A percentile compares a stretch with the other conserved stretches of the same genome.
Evolutionary conservation across 176 grass and related monocot species (phyloP).

Genomic region (Triticum turgidum): DNA sequence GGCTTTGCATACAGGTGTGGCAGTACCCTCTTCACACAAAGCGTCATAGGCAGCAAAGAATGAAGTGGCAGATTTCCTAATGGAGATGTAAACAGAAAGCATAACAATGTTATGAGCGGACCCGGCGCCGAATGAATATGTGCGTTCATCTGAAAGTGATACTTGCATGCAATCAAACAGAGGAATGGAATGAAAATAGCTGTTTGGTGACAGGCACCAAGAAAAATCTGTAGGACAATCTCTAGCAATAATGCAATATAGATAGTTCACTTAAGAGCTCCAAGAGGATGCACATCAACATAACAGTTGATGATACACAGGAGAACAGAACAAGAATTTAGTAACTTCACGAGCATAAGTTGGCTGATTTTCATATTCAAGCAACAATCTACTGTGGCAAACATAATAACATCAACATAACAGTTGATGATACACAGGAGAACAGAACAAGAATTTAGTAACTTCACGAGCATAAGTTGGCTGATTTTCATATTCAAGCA

Average conservation of each 20-base stretch:
- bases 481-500: neutral
- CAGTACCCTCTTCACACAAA: constrained; percentile 94
- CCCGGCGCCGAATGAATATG: neutral
- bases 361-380: neutral
- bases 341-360: neutral
- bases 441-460: neutral
- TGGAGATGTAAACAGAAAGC: constrained; percentile 27
- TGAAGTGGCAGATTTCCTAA: constrained; percentile 86
- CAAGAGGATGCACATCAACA: neutral
- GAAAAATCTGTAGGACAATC: neutral
- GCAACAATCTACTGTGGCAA: constrained; percentile 1
- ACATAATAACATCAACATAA: constrained; percentile 8
- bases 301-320: neutral
- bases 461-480: neutral
- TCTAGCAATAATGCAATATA: neutral
- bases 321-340: neutral
- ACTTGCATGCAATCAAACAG: neutral
- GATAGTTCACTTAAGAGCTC: neutral
- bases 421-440: neutral
- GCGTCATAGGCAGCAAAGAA: constrained; percentile 96
- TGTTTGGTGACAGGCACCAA: neutral
- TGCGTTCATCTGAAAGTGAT: neutral
- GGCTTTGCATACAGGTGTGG: constrained; percentile 86
- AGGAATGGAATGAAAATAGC: constrained; percentile 13
- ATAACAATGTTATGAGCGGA: neutral